Evolutionary conservation across 2,329 filamentous ascomycete genomes (phyloP), one percentile per base, ranked within the genome.

Genomic region (Alternaria arborescens): DNA sequence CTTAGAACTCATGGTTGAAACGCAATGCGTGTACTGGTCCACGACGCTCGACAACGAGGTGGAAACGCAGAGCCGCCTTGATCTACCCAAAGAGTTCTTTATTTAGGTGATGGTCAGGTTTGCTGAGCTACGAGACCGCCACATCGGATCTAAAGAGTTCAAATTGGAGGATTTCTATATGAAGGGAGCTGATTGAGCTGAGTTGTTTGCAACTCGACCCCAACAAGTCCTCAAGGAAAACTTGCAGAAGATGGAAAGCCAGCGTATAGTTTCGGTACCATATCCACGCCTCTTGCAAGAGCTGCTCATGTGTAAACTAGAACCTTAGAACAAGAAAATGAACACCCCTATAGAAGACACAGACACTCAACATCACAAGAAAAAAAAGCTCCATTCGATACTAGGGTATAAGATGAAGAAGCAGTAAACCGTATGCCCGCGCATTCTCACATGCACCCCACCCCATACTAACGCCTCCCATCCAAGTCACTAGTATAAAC

Each of bases 381-480:
- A 28, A 50, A 40, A 56, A 52, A 48, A 28, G 57, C 60, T 60
- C 55, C 52, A 60, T 62, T 62, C 52, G 36, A 52, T 52, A 56
- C 60, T 60, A 60, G 60, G 60, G 60, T 62, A 62, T 62, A 62
- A 60, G 60, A 60, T 62, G 52, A 62, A 44, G 36, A 54, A 52
- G 30, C 36, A 54, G 54, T 54, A 43, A 22, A 44, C 47, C 52
- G 26, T 34, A 60, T 26, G 42, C 41, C 46, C 22, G 30, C 52
- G 11, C 16, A 34, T 40, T 55, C 22, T 18, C 47, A 30, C 16
- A 11, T 22, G 5, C 14, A 36, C 32, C 14, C 32, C 5, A 20
- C 36, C n/a, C 8, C 26, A 24, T 14, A 30, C 38, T 36, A 48
- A 58, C 56, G 36, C 51, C 51, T 8, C n/a, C n/a, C 30, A 36